A percentile compares a stretch with the other conserved stretches of the same genome.
phyloP scores from a whole-genome alignment of 345 rosid genomes.

The Streptanthus diversifolius region DNA sequence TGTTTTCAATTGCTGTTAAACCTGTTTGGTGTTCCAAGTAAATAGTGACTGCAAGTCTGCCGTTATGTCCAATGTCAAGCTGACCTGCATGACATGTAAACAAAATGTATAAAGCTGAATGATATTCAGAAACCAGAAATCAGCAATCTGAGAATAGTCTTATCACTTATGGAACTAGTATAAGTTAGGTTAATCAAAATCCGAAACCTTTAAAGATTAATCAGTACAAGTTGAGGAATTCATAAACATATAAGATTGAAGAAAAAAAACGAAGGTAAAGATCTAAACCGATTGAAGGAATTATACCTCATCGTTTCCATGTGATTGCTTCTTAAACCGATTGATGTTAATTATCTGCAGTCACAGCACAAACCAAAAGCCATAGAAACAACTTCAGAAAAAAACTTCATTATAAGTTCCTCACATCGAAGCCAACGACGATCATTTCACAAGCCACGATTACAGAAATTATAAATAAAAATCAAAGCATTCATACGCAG shows the following conservation, averaged over 20 bases:
- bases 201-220: too few species aligned
- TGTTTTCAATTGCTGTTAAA: conserved; percentile 21
- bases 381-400: not conserved
- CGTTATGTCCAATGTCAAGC: conserved; percentile 78
- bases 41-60: conserved; percentile 84
- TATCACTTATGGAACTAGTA: not conserved
- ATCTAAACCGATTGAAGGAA: not conserved
- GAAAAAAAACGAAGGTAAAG: not conserved
- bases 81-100: conserved; percentile 57
- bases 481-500: not conserved
- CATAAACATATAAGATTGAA: not conserved
- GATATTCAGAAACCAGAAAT: not conserved
- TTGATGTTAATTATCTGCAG: conserved; percentile 79
- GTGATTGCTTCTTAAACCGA: conserved; percentile 82
- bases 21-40: conserved; percentile 99
- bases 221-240: too few species aligned
- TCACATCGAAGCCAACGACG: not conserved
- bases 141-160: conserved; percentile 4
- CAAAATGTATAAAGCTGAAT: too few species aligned
- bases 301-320: conserved; percentile 87
- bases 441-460: not conserved
- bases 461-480: too few species aligned
- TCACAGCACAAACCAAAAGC: conserved; percentile 11
- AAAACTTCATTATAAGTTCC: too few species aligned
- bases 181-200: too few species aligned